Evolutionary conservation across 768 basidiomycete species (phyloP), one percentile per base, ranked within the genome.

Genomic region (Suillus americanus): DNA sequence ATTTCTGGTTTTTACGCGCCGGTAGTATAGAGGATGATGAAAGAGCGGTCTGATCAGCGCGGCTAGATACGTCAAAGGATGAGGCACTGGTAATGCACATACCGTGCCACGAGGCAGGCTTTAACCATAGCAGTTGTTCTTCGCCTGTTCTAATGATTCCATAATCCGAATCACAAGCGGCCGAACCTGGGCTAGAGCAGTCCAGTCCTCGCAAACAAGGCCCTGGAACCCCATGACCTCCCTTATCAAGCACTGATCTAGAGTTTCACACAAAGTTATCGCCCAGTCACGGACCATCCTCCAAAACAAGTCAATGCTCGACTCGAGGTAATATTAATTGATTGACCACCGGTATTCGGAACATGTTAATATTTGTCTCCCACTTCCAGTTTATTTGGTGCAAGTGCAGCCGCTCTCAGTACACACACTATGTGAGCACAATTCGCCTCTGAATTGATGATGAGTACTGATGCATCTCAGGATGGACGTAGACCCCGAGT

Each of bases 401-500:
- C 53, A 54, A 54, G 53, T 54, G 53, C 20, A 20, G 53, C 53
- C 56, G 37, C 14, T 57, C 23, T 38, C 25, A 38, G 23, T 8
- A 10, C 61, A 62, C 50, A 12, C 61, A 62, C 30, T 51, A 59
- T 62, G 61, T 62, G 61, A 62, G 61, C 35, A 16, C n/a, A 25
- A 14, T 62, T 62, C 25, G 48, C 30, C 53, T 54, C 53, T 33
- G 23, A n/a, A n/a, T 37, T 33, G 10, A 10, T 54, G 54, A 23
- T 55, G 10, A 14, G 16, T 23, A n/a, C 61, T 59, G 28, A 62
- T 62, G 10, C 13, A 14, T 38, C 35, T 28, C 7, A 62, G 37
- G 46, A 72, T 75, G 68, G 70, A 69, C 61, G 59, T 66, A 45
- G 72, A 67, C 37, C 30, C 64, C 13, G 56, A 57, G 23, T 38